phyloP scores from a whole-genome alignment of 257 asterid genomes.

The Rehmannia glutinosa region DNA sequence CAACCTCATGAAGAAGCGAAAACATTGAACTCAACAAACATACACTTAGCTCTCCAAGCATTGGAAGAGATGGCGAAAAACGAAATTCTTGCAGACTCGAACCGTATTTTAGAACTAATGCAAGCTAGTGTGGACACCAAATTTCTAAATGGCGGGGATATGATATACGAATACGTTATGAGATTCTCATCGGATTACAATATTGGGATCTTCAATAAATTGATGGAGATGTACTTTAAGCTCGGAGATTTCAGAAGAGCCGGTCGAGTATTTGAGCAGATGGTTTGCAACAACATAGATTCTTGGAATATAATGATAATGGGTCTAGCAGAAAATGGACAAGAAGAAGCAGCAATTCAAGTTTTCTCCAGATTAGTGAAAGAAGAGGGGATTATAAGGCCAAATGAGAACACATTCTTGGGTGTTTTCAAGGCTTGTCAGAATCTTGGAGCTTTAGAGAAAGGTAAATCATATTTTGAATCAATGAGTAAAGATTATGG shows the following conservation, averaged over 20 bases:
- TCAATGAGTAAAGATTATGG: slow-evolving; percentile 22
- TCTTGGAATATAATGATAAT: slow-evolving; percentile 32
- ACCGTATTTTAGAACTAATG: slow-evolving; percentile 22
- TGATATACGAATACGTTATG: slow-evolving; percentile 22
- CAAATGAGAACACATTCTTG: slow-evolving; percentile 18
- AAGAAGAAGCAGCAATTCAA: slow-evolving; percentile 25
- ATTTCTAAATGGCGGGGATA: slow-evolving; percentile 17
- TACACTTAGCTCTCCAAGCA: slow-evolving; percentile 14
- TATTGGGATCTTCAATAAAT: slow-evolving; percentile 17
- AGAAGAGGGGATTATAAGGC: neutral
- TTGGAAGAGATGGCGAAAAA: slow-evolving; percentile 19
- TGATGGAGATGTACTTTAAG: slow-evolving; percentile 25
- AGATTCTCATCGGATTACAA: slow-evolving; percentile 22
- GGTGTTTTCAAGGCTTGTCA: slow-evolving; percentile 28
- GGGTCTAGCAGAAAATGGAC: slow-evolving; percentile 23
- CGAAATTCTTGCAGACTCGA: slow-evolving; percentile 17
- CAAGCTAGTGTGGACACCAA: neutral
- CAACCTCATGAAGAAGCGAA: neutral
- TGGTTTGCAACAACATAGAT: slow-evolving; percentile 24
- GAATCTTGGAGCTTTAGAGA: slow-evolving; percentile 19
- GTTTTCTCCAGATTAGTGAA: slow-evolving; percentile 19
- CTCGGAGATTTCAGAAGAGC: slow-evolving; percentile 31
- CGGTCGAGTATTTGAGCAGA: slow-evolving; percentile 36
- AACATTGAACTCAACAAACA: neutral
- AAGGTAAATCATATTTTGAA: slow-evolving; percentile 21